phyloP scores from a whole-genome alignment of 1,139 yeast genomes.

The Suhomyces bribrorum region DNA sequence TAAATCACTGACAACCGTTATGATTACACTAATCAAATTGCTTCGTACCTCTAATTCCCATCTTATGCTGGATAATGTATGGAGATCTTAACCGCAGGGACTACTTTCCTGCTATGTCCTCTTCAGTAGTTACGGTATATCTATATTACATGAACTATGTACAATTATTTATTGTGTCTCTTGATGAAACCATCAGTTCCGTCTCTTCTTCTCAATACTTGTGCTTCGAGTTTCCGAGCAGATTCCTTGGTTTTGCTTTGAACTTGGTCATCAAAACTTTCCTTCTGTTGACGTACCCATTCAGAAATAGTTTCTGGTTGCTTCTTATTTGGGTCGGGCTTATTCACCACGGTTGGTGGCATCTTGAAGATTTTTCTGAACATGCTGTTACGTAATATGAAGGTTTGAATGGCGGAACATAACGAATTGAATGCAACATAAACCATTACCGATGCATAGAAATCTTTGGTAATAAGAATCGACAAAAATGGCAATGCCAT shows the following conservation, averaged over 20 bases:
- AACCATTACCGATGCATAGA: conserved; percentile 81
- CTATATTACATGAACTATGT: conserved; percentile 10
- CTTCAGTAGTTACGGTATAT: too few species aligned
- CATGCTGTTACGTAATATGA: conserved; percentile 56
- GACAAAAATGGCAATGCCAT: conserved; percentile 72
- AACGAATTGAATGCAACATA: conserved; percentile 83
- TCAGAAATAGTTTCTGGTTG: conserved; percentile 39
- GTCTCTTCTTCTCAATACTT: conserved; percentile 38
- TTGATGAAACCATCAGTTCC: conserved; percentile 40
- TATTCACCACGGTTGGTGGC: conserved; percentile 62
- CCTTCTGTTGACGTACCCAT: conserved; percentile 40
- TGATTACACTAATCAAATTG: too few species aligned
- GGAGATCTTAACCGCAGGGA: too few species aligned
- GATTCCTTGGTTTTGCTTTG: conserved; percentile 38
- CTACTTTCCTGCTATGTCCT: too few species aligned
- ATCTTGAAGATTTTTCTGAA: conserved; percentile 64
- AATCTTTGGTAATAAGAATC: conserved; percentile 79
- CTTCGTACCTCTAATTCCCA: too few species aligned
- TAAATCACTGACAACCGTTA: too few species aligned
- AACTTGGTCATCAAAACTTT: conserved; percentile 35
- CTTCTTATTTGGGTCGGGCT: conserved; percentile 28
- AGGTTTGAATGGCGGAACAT: conserved; percentile 71
- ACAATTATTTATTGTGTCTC: conserved; percentile 32
- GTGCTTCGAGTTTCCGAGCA: conserved; percentile 40
- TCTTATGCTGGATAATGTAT: too few species aligned